Base-by-base conservation (phyloP, 768 basidiomycete genomes). In the Lactifluus piperatus region DNA sequence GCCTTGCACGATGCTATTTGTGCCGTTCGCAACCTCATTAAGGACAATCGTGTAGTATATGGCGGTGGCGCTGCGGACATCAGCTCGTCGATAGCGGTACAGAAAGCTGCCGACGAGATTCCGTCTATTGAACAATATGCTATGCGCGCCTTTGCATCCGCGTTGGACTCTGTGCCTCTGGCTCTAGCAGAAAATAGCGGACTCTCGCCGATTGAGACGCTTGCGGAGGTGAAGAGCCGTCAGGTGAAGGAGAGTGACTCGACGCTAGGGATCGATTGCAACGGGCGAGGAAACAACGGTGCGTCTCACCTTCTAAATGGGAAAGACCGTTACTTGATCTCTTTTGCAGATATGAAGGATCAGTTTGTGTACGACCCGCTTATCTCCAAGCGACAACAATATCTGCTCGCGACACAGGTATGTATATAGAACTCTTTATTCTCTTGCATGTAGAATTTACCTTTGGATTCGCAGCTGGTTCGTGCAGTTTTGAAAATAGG, bases 51-150 rank as follows among this genome's bases (percentile, higher is more conserved):
- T 37, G 93, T 99, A 48, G 97, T 99, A 0, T 99, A 97, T 68
- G 97, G 97, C 63, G 97, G 97, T 54, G 97, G 97, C 56, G 93
- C 97, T 4, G 94, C 97, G 3, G 97, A 99, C 71, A 97, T 99
- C 69, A 91, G 91, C 69, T 93, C 90, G 65, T 84, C 93, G 24
- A 81, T 98, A 60, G 93, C 97, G 20, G 94, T 99, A 1, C 77
- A 88, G 58, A 90, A 93, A 70, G 93, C 91, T 44, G 97, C 97
- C 8, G 97, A 99, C 71, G 86, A 97, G 91, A 95, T 97, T 64
- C 87, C 97, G 1, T 81, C 92, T 29, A 97, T 99, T 68, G 97
- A 99, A 74, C 97, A 99, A 77, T 99, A 99, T 69, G 97, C 97
- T 3, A 97, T 99, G 94, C 87, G 95, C 50, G 94, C 97, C n/a